Evolutionary conservation across 768 basidiomycete species (phyloP).

Genomic region (Clavulina sp.): DNA sequence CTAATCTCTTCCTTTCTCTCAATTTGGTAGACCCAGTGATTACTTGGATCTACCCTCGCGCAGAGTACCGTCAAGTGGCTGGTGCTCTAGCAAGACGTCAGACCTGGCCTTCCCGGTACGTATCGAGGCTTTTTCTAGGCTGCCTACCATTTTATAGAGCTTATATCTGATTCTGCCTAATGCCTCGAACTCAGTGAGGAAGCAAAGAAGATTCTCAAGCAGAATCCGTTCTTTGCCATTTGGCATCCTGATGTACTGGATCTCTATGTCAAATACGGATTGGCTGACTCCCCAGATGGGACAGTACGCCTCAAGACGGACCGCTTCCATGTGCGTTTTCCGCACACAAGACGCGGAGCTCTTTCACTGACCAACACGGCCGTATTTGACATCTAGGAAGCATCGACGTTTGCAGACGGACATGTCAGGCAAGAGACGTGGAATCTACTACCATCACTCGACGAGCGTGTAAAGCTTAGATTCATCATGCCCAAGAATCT

Average conservation of each 20-base stretch:
- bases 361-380: too few species aligned
- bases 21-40: constrained; percentile 71
- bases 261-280: constrained; percentile 43
- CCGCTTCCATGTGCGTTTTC: constrained; percentile 31
- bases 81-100: neutral
- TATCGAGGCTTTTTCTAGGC: too few species aligned
- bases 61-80: constrained; percentile 8
- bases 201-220: constrained; percentile 31
- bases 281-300: constrained; percentile 22
- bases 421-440: too few species aligned
- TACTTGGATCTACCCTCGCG: constrained; percentile 5
- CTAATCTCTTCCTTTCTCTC: constrained; percentile 51
- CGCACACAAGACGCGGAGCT: too few species aligned
- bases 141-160: too few species aligned
- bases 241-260: constrained; percentile 53
- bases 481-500: too few species aligned
- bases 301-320: constrained; percentile 47
- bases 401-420: too few species aligned
- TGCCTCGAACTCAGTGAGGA: constrained; percentile 37
- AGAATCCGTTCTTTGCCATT: constrained; percentile 45
- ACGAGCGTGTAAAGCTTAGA: too few species aligned
- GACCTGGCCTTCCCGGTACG: constrained; percentile 29
- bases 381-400: too few species aligned
- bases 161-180: too few species aligned
- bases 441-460: too few species aligned